A percentile compares a stretch with the other conserved stretches of the same genome.
Evolutionary conservation across 805 yeast genomes (phyloP).

Genomic region (Candida coquimbonensis): DNA sequence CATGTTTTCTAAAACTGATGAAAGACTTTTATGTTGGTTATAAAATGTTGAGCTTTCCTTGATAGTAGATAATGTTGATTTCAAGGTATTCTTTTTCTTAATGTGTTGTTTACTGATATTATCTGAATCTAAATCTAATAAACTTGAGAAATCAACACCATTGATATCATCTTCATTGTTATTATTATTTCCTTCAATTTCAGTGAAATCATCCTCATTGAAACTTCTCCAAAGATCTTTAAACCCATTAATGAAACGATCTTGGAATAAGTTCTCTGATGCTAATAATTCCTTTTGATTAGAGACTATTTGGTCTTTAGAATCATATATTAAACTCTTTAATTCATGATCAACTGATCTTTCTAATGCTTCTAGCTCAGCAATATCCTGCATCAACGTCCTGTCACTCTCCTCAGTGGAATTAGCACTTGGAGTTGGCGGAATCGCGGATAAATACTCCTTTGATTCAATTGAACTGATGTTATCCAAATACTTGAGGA

Average conservation of each 20-base stretch:
- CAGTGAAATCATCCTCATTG: slow-evolving; percentile 24
- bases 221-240: slow-evolving; percentile 26
- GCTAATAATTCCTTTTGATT: slow-evolving; percentile 33
- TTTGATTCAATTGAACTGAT: slow-evolving; percentile 43
- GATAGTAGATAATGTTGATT: slow-evolving; percentile 1
- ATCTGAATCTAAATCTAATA: slow-evolving; percentile 19
- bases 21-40: slow-evolving; percentile 18
- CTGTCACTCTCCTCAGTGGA: slow-evolving; percentile 9
- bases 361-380: slow-evolving; percentile 59
- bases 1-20: slow-evolving; percentile 48
- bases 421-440: slow-evolving; percentile 29
- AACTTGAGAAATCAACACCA: slow-evolving; percentile 4
- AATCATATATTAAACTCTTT: slow-evolving; percentile 29
- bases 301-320: slow-evolving; percentile 34
- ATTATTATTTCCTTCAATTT: slow-evolving; percentile 23
- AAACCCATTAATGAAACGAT: slow-evolving; percentile 25
- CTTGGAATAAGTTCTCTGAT: slow-evolving; percentile 25
- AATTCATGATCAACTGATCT: slow-evolving; percentile 40
- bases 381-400: slow-evolving; percentile 61
- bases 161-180: slow-evolving; percentile 12
- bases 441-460: slow-evolving; percentile 37
- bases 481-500: slow-evolving; percentile 28
- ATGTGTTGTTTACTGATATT: slow-evolving; percentile 9
- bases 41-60: background rate
- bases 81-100: slow-evolving; percentile 3